Evolutionary conservation across 1,139 yeast genomes (phyloP).

Genomic region (Yamadazyma aaseri): DNA sequence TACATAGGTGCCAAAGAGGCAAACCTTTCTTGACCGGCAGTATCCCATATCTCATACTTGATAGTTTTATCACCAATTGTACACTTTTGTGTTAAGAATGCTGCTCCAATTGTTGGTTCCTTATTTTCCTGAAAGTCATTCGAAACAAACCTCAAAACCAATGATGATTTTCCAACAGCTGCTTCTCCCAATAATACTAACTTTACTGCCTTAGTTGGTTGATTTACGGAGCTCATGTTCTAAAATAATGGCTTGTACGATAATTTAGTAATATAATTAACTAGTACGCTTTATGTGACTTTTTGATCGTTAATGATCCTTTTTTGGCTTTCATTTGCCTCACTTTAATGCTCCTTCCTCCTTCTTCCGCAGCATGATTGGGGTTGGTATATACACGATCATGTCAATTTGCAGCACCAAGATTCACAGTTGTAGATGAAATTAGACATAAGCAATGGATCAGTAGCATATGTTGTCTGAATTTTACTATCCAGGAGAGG

Average conservation of each 20-base stretch:
- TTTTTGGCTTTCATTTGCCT: slow-evolving; percentile 3
- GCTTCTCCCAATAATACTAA: slow-evolving; percentile 93
- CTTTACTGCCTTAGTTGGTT: slow-evolving; percentile 72
- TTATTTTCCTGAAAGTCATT: slow-evolving; percentile 97
- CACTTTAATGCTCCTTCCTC: too few species aligned
- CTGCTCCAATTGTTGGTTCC: slow-evolving; percentile 98
- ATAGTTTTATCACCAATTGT: slow-evolving; percentile 86
- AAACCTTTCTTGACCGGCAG: slow-evolving; percentile 98
- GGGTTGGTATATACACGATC: neutral
- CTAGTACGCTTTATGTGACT: too few species aligned
- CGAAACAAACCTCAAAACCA: slow-evolving; percentile 88
- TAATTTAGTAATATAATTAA: too few species aligned
- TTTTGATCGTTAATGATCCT: slow-evolving; percentile 1
- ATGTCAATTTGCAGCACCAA: slow-evolving; percentile 43
- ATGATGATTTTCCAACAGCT: slow-evolving; percentile 94
- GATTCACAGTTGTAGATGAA: slow-evolving; percentile 66
- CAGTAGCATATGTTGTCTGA: slow-evolving; percentile 56
- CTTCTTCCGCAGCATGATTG: neutral
- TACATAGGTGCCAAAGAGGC: slow-evolving; percentile 98
- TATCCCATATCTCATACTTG: slow-evolving; percentile 98
- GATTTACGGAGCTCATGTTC: slow-evolving; percentile 15
- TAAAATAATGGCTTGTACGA: too few species aligned
- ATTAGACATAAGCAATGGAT: slow-evolving; percentile 51
- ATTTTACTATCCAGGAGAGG: slow-evolving; percentile 19
- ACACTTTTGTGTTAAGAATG: slow-evolving; percentile 92